A percentile compares a stretch with the other conserved stretches of the same genome.
Evolutionary conservation across 2,329 filamentous ascomycete species (phyloP).

Genomic region (Daldinia eschscholtzii): DNA sequence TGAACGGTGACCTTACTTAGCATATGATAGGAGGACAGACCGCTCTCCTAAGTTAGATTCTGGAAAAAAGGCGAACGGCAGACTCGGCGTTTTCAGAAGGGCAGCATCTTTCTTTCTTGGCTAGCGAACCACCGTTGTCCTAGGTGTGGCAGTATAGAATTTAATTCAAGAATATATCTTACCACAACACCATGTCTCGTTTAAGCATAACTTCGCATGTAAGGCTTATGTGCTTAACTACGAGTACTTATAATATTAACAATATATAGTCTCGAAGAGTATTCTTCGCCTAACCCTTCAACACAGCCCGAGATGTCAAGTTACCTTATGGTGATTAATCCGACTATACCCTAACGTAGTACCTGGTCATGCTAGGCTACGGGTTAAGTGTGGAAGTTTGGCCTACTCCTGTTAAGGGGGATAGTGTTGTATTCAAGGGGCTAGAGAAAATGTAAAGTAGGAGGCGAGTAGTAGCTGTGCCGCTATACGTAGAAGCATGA

Average conservation of each 20-base stretch:
- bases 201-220: background rate
- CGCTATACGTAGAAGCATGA: background rate
- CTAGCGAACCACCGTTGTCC: background rate
- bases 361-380: background rate
- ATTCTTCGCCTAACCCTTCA: background rate
- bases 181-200: background rate
- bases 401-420: background rate
- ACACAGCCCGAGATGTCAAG: background rate
- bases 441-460: background rate
- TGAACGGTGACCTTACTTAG: background rate
- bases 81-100: background rate
- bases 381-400: background rate
- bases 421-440: background rate
- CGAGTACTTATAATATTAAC: background rate
- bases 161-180: background rate
- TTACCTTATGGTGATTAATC: background rate
- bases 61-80: background rate
- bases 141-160: background rate
- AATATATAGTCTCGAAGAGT: background rate
- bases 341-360: background rate
- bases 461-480: background rate
- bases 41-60: background rate
- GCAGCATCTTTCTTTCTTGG: background rate
- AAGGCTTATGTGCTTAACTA: background rate
- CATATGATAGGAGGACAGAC: background rate